Conservation (phyloP, 352 stramenopile genomes). For the Pythium aphanidermatum region DNA sequence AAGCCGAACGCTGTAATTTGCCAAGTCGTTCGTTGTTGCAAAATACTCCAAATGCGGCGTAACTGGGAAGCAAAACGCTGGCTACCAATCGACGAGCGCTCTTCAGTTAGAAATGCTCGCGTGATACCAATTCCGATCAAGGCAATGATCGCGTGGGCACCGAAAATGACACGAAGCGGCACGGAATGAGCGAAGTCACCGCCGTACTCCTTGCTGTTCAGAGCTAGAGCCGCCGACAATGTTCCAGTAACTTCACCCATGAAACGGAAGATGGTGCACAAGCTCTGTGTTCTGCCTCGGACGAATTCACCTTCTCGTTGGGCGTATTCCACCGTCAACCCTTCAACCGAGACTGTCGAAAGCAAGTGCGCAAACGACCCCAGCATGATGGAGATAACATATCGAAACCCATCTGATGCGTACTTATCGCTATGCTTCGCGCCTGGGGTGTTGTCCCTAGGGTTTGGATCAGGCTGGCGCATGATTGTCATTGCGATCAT, state of each 20-base stretch:
- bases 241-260: slow-evolving; percentile 5
- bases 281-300: slow-evolving; percentile 4
- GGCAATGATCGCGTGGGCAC: neutral
- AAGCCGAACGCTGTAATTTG: slow-evolving; percentile 15
- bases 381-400: too few species aligned
- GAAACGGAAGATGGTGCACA: slow-evolving; percentile 10
- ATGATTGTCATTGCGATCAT: slow-evolving; percentile 1
- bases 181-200: slow-evolving; percentile 12
- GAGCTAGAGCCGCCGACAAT: neutral
- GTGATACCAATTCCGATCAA: slow-evolving; percentile 8
- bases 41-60: slow-evolving; percentile 4
- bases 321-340: slow-evolving; percentile 17
- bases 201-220: slow-evolving; percentile 10
- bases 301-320: slow-evolving; percentile 15
- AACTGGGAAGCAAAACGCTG: slow-evolving; percentile 6
- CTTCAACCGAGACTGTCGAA: slow-evolving; percentile 10
- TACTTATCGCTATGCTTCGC: too few species aligned
- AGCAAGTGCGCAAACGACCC: slow-evolving; percentile 6
- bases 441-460: too few species aligned
- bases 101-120: slow-evolving; percentile 6
- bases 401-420: too few species aligned
- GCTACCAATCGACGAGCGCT: neutral
- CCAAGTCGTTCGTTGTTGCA: slow-evolving; percentile 7
- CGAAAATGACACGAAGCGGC: slow-evolving; percentile 4
- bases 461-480: too few species aligned